Evolutionary conservation across 2,329 filamentous ascomycete genomes (phyloP).

Genomic region (Uncinocarpus reesii): DNA sequence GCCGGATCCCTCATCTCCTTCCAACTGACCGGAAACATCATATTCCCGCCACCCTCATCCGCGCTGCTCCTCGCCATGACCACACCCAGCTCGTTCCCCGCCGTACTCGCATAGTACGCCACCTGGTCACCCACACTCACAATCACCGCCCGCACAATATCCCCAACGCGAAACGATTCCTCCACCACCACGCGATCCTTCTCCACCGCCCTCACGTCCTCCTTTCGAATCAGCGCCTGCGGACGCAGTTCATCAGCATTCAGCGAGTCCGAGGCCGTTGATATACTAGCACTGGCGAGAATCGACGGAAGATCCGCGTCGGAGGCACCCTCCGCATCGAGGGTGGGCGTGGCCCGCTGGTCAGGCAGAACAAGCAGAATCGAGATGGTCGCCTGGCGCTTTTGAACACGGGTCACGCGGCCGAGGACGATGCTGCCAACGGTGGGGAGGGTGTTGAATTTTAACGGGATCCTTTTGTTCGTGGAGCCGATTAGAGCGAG

Average conservation of each 20-base stretch:
- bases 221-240: conserved; percentile 72
- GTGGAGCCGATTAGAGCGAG: conserved; percentile 18
- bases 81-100: conserved; percentile 81
- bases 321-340: not conserved
- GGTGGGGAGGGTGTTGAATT: conserved; percentile 64
- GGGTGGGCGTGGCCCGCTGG: conserved; percentile 11
- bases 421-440: conserved; percentile 74
- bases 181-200: conserved; percentile 89
- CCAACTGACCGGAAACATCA: conserved; percentile 91
- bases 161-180: conserved; percentile 83
- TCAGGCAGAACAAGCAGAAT: conserved; percentile 67
- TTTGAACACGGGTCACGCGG: conserved; percentile 73
- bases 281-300: conserved; percentile 25
- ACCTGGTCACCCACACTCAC: conserved; percentile 88
- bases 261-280: conserved; percentile 17
- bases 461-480: conserved; percentile 21
- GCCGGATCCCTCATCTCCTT: conserved; percentile 82
- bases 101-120: conserved; percentile 91
- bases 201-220: conserved; percentile 90
- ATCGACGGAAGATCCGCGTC: conserved; percentile 27
- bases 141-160: conserved; percentile 78
- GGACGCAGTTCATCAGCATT: conserved; percentile 57
- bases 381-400: conserved; percentile 71
- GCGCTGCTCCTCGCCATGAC: conserved; percentile 71
- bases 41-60: conserved; percentile 60